These are phyloP conservation scores for Metschnikowia cubensis DNA, from an alignment of 805 yeast species.

Conservation along the genomic window DNA sequence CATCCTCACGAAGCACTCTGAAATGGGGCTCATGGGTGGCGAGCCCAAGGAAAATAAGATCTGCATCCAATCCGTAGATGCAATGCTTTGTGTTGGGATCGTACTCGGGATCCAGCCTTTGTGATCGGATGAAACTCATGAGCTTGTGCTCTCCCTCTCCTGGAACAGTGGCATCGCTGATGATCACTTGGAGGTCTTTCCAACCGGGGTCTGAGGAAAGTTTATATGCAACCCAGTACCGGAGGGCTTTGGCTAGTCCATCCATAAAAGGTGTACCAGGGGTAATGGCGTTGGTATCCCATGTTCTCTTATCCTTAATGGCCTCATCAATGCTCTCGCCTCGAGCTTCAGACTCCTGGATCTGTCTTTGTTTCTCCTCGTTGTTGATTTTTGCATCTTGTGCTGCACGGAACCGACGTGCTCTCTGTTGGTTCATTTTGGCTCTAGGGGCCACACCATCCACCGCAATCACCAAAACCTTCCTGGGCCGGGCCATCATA, in stretches of 20 bases:
- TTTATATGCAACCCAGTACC: conserved; percentile 92
- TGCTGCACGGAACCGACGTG: conserved; percentile 89
- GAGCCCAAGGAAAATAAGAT: conserved; percentile 88
- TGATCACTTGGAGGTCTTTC: conserved; percentile 82
- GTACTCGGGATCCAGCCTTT: conserved; percentile 80
- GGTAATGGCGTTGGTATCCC: conserved; percentile 96
- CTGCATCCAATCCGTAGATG: conserved; percentile 97
- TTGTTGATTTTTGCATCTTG: conserved; percentile 80
- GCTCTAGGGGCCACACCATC: conserved; percentile 99
- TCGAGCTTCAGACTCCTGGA: conserved; percentile 54
- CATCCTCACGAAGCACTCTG: conserved; percentile 91
- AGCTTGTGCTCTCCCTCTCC: conserved; percentile 99
- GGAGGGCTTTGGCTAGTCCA: conserved; percentile 70
- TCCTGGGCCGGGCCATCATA: conserved; percentile 92
- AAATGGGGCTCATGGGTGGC: conserved; percentile 99
- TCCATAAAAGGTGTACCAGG: conserved; percentile 99
- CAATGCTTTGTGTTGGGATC: conserved; percentile 94
- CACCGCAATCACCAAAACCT: conserved; percentile 89
- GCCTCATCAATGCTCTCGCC: conserved; percentile 79
- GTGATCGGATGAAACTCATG: conserved; percentile 92
- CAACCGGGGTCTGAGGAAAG: conserved; percentile 88
- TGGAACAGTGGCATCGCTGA: conserved; percentile 95
- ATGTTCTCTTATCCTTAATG: conserved; percentile 66
- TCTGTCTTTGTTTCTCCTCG: conserved; percentile 60
- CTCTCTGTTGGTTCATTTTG: conserved; percentile 94